phyloP scores from a whole-genome alignment of 192 early-diverging fungal genomes.

The Funneliformis mosseae region DNA sequence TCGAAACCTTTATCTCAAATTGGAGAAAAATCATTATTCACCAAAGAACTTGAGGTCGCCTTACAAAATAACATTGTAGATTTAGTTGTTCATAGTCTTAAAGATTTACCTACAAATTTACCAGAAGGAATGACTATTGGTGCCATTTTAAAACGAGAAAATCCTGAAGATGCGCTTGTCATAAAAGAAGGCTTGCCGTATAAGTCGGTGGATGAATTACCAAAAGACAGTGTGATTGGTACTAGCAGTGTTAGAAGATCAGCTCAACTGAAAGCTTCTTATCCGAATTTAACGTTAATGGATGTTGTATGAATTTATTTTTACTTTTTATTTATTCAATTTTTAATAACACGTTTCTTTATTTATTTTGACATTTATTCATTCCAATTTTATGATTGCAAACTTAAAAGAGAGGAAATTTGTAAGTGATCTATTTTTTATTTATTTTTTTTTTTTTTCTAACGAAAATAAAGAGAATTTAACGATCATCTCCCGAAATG shows the following conservation, averaged over 20 bases:
- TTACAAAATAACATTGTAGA: slow-evolving; percentile 69
- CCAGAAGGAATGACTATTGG: slow-evolving; percentile 81
- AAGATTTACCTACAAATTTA: slow-evolving; percentile 88
- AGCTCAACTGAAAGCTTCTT: slow-evolving; percentile 80
- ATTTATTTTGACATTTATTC: background rate
- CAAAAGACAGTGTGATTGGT: slow-evolving; percentile 77
- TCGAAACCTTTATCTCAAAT: slow-evolving; percentile 86
- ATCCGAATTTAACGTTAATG: slow-evolving; percentile 74
- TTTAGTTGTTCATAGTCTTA: slow-evolving; percentile 91
- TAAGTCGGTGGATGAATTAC: slow-evolving; percentile 64
- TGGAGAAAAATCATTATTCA: slow-evolving; percentile 88
- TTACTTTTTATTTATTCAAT: slow-evolving; percentile 1
- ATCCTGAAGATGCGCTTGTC: slow-evolving; percentile 88
- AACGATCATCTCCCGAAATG: background rate
- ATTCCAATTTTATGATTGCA: background rate
- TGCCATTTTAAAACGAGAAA: slow-evolving; percentile 84
- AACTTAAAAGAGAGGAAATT: slow-evolving; percentile 38
- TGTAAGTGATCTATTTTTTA: slow-evolving; percentile 39
- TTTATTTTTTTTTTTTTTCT: background rate
- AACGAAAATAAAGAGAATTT: slow-evolving; percentile 39
- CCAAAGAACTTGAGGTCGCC: slow-evolving; percentile 87
- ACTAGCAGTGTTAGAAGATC: slow-evolving; percentile 86
- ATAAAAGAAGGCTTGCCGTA: slow-evolving; percentile 49
- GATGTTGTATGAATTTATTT: slow-evolving; percentile 68
- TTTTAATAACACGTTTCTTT: background rate